Evolutionary conservation across 1,139 yeast genomes (phyloP).

Genomic region (Magnusiomyces suaveolens): DNA sequence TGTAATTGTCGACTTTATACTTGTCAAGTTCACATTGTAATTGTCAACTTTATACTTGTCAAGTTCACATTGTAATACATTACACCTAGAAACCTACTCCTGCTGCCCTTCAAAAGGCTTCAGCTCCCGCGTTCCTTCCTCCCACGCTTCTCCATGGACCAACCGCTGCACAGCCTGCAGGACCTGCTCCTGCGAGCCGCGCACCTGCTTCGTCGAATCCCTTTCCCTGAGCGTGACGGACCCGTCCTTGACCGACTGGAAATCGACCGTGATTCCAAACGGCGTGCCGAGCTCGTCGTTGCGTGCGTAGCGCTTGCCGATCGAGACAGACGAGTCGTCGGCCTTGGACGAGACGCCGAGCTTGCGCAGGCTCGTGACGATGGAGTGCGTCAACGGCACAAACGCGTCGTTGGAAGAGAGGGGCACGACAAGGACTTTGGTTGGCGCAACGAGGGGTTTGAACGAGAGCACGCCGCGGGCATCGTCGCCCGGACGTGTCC

Average conservation of each 20-base stretch:
- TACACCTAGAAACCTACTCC: constrained; percentile 18
- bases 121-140: constrained; percentile 58
- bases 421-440: constrained; percentile 93
- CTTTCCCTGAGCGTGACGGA: constrained; percentile 96
- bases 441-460: constrained; percentile 95
- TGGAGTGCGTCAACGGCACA: constrained; percentile 58
- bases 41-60: not conserved
- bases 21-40: not conserved
- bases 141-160: constrained; percentile 70
- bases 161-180: constrained; percentile 69
- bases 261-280: constrained; percentile 95
- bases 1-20: too few relatives aligned
- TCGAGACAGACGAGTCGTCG: constrained; percentile 95
- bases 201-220: constrained; percentile 92
- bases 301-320: constrained; percentile 97
- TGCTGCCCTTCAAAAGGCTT: constrained; percentile 37
- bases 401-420: constrained; percentile 76
- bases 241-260: constrained; percentile 81
- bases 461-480: constrained; percentile 89
- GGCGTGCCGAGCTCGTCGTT: constrained; percentile 99
- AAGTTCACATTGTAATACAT: not conserved
- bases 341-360: constrained; percentile 89
- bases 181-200: constrained; percentile 77
- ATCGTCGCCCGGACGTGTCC: constrained; percentile 87
- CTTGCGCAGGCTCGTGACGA: constrained; percentile 57